A percentile compares a stretch with the other conserved stretches of the same genome.
Evolutionary conservation across 2,329 filamentous ascomycete genomes (phyloP).

Genomic region (Pseudocercospora musae): DNA sequence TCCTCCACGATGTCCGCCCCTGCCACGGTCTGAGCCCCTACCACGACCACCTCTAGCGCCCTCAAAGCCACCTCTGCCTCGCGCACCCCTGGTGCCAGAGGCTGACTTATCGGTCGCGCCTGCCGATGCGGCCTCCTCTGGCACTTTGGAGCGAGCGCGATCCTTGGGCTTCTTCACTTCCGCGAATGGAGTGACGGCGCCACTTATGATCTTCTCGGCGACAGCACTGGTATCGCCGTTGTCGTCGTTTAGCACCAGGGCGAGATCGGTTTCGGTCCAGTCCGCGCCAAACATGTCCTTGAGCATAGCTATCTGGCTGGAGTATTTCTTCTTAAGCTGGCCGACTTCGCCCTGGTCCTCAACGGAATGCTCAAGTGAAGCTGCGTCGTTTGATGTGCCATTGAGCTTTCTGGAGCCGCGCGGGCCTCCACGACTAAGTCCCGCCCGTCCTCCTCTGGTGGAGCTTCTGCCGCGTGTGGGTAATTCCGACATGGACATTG

Average conservation of each 20-base stretch:
- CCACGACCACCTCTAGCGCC: slow-evolving; percentile 59
- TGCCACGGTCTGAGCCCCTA: slow-evolving; percentile 52
- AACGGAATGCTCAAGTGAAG: slow-evolving; percentile 56
- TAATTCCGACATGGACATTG: slow-evolving; percentile 99
- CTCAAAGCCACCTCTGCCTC: slow-evolving; percentile 45
- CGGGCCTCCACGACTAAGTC: slow-evolving; percentile 54
- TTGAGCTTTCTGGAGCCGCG: slow-evolving; percentile 39
- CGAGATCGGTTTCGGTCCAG: slow-evolving; percentile 92
- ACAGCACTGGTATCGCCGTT: slow-evolving; percentile 70
- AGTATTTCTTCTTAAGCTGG: slow-evolving; percentile 87
- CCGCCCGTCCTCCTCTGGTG: slow-evolving; percentile 77
- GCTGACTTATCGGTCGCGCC: slow-evolving; percentile 50
- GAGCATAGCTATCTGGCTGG: slow-evolving; percentile 72
- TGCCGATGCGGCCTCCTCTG: slow-evolving; percentile 55
- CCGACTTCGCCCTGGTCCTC: slow-evolving; percentile 87
- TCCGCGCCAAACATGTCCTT: slow-evolving; percentile 86
- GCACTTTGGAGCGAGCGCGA: slow-evolving; percentile 67
- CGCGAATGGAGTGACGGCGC: slow-evolving; percentile 77
- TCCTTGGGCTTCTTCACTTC: slow-evolving; percentile 81
- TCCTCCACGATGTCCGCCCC: slow-evolving; percentile 53
- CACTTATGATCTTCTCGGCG: slow-evolving; percentile 76
- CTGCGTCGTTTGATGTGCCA: slow-evolving; percentile 66
- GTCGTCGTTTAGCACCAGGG: slow-evolving; percentile 88
- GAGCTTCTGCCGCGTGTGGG: slow-evolving; percentile 86
- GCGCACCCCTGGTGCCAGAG: slow-evolving; percentile 41